Evolutionary conservation across 371 early-diverging fungal species (phyloP).

Genomic region (Mortierella sp.): DNA sequence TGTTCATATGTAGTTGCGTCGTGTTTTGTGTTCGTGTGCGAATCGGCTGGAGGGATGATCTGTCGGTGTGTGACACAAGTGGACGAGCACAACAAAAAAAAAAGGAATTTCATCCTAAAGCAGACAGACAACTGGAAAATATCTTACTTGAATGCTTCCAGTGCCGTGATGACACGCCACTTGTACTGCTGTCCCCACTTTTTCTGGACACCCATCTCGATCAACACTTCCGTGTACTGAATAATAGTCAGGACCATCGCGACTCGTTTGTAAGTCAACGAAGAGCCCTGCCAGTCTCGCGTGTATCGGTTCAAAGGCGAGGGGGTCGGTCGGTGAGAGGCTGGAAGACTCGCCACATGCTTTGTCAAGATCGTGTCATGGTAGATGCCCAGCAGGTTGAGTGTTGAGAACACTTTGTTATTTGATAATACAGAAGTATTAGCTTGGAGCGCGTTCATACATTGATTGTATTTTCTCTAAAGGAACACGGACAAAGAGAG

Average conservation of each 20-base stretch:
- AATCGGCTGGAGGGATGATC: background rate
- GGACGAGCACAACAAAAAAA: slow-evolving; percentile 11
- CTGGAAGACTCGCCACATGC: slow-evolving; percentile 66
- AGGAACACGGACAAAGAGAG: background rate
- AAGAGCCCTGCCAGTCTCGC: slow-evolving; percentile 64
- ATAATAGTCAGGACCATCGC: slow-evolving; percentile 77
- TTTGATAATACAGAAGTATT: background rate
- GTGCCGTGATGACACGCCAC: slow-evolving; percentile 72
- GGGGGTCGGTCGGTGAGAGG: slow-evolving; percentile 59
- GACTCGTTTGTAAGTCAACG: slow-evolving; percentile 64
- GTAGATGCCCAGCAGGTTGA: slow-evolving; percentile 86
- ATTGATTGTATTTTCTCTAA: background rate
- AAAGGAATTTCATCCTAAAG: slow-evolving; percentile 22
- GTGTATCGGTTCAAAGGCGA: slow-evolving; percentile 87
- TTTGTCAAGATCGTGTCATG: slow-evolving; percentile 87
- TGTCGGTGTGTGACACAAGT: slow-evolving; percentile 45
- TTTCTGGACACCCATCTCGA: slow-evolving; percentile 88
- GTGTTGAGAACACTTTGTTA: slow-evolving; percentile 87
- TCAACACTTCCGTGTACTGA: slow-evolving; percentile 81
- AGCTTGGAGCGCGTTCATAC: background rate
- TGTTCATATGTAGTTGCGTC: no score
- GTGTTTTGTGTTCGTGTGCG: background rate
- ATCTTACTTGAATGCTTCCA: slow-evolving; percentile 82
- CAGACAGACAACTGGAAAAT: slow-evolving; percentile 2
- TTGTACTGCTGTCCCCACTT: slow-evolving; percentile 72